Conservation (phyloP, 2,329 filamentous ascomycete species). For the Pseudohalonectria lignicola region DNA sequence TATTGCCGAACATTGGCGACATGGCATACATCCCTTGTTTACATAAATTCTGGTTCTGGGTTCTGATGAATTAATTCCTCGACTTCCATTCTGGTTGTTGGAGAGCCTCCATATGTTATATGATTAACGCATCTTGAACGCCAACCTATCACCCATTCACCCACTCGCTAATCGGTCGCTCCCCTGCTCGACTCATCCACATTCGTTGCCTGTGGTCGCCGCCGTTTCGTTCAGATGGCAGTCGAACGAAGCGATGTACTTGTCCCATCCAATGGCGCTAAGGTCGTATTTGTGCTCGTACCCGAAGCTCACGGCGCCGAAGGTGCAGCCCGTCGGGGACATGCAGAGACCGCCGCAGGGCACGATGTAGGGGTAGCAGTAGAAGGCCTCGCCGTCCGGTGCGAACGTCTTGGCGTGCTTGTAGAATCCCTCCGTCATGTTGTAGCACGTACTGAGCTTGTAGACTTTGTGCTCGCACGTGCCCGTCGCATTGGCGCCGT, state of each 20-base stretch:
- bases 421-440: conserved; percentile 28
- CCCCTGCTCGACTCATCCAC: too few relatives aligned
- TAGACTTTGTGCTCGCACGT: conserved; percentile 31
- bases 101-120: too few relatives aligned
- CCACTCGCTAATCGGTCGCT: too few relatives aligned
- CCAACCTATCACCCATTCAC: too few relatives aligned
- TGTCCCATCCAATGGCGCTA: conserved; percentile 31
- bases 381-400: conserved; percentile 35
- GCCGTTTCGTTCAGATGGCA: too few relatives aligned
- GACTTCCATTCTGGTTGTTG: too few relatives aligned
- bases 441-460: conserved; percentile 30
- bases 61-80: too few relatives aligned
- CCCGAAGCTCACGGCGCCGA: conserved; percentile 33
- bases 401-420: conserved; percentile 35
- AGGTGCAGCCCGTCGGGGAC: conserved; percentile 40
- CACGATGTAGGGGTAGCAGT: conserved; percentile 31
- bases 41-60: too few relatives aligned
- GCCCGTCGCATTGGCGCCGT: conserved; percentile 36
- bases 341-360: conserved; percentile 32
- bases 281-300: conserved; percentile 37
- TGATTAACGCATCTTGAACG: too few relatives aligned
- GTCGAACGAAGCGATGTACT: conserved; percentile 22
- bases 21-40: too few relatives aligned
- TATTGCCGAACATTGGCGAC: too few relatives aligned
- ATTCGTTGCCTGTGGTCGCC: too few relatives aligned